Percentiles rank a stretch among this genome's conserved stretches.
These are phyloP conservation scores for Aspergillus sp. DNA, from an alignment of 2,329 filamentous ascomycete species.

Conservation along the genomic window DNA sequence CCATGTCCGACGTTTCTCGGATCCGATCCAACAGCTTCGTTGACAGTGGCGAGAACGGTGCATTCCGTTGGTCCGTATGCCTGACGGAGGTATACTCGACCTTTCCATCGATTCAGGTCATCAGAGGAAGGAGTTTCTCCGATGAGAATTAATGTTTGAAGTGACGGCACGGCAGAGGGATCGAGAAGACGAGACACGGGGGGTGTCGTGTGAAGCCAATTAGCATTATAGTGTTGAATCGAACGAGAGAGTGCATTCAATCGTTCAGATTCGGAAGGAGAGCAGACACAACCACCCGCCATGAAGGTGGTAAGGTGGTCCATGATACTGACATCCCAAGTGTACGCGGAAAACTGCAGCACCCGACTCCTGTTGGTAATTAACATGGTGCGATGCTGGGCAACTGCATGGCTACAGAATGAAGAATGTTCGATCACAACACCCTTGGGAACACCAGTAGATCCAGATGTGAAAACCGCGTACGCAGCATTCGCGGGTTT, in stretches of 20 bases:
- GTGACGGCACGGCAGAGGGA: slow-evolving; percentile 5
- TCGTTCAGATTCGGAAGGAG: slow-evolving; percentile 4
- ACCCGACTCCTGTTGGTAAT: slow-evolving; percentile 37
- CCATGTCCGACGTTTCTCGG: slow-evolving; percentile 5
- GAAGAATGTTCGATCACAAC: slow-evolving; percentile 9
- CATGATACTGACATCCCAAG: slow-evolving; percentile 4
- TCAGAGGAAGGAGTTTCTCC: slow-evolving; percentile 3
- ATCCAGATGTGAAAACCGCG: slow-evolving; percentile 42
- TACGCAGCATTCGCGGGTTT: slow-evolving; percentile 35
- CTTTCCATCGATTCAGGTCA: neutral
- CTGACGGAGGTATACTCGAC: neutral
- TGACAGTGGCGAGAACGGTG: neutral
- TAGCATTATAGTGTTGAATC: slow-evolving; percentile 2
- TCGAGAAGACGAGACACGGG: slow-evolving; percentile 9
- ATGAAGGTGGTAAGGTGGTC: neutral
- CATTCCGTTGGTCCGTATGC: slow-evolving; percentile 4
- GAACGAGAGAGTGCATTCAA: neutral
- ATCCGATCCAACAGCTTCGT: neutral
- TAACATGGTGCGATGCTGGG: no score
- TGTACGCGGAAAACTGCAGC: slow-evolving; percentile 9
- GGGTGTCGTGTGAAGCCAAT: slow-evolving; percentile 9
- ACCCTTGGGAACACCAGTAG: slow-evolving; percentile 11
- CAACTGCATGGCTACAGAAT: neutral
- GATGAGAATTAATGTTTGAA: slow-evolving; percentile 6
- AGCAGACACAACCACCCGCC: slow-evolving; percentile 1